Base-by-base conservation (phyloP, 2,329 filamentous ascomycete species). In the Balansia obtecta region DNA sequence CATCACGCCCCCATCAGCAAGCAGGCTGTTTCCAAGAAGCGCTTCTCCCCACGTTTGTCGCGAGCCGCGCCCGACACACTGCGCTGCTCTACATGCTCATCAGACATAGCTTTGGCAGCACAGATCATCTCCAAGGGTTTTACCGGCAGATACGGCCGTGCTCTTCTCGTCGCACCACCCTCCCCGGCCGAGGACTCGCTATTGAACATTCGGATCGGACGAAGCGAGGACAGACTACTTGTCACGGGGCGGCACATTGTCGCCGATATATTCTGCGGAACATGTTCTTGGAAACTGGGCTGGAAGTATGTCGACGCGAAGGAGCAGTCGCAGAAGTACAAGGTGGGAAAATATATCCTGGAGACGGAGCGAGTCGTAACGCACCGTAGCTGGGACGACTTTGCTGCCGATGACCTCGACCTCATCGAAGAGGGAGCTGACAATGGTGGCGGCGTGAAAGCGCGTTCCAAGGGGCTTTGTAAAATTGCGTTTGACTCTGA, bases 241-340 rank as follows among this genome's bases (percentile, higher is more conserved):
- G 74, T 77, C 12, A 85, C 82, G 1, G 82, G 82, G 2, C 70
- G 72, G 59, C 82, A 85, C 63, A 71, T 78, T 6, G 80, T 85
- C 7, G 77, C 80, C 3, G 81, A 85, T 63, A 80, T 84, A 46
- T 70, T 63, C 45, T 85, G 82, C 59, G 61, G 61, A 10, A 67
- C 74, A 27, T 85, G 82, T 63, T 65, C 67, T 27, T 68, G 67
- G 48, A 77, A 77, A 57, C 60, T 85, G 9, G 82, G 82, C 16
- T 85, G 82, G 82, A 84, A 84, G 63, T 85, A 85, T 58, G 71
- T 84, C 42, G 77, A 82, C 60, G 80, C 81, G 1, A 73, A 72
- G 53, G 77, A 83, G 56, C 59, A 68, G 50, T 65, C 70, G 45
- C 82, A 85, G 62, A 74, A 72, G 60, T 85, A 85, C 69, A 85